Evolutionary conservation across 2,329 filamentous ascomycete species (phyloP).

Genomic region (Venturiaceae sp.): DNA sequence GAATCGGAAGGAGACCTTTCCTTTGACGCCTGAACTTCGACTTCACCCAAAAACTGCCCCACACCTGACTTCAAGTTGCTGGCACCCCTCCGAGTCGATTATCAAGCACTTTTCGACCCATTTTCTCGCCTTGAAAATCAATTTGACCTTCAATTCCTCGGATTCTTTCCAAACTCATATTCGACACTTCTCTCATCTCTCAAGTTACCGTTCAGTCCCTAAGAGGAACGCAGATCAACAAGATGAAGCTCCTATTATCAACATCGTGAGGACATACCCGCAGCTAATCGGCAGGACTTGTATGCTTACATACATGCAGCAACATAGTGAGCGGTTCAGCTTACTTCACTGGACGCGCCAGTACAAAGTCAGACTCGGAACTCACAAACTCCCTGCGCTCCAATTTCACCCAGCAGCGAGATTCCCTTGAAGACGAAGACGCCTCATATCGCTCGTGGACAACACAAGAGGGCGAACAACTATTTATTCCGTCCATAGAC

Average conservation of each 20-base stretch:
- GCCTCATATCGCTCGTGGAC: conserved; percentile 9
- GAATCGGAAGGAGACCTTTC: background rate
- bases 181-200: too few species aligned
- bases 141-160: too few species aligned
- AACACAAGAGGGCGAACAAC: conserved; percentile 39
- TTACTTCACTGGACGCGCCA: conserved; percentile 71
- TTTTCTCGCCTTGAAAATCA: too few species aligned
- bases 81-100: too few species aligned
- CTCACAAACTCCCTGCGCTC: conserved; percentile 78
- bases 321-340: conserved; percentile 82
- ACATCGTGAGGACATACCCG: conserved; percentile 57
- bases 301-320: conserved; percentile 28
- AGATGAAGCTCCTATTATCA: conserved; percentile 75
- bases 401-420: conserved; percentile 59
- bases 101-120: too few species aligned
- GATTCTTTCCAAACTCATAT: too few species aligned
- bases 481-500: conserved; percentile 73
- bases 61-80: too few species aligned
- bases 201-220: too few species aligned
- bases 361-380: conserved; percentile 84
- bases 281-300: background rate
- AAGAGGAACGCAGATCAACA: too few species aligned
- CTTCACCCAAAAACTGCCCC: too few species aligned
- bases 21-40: too few species aligned
- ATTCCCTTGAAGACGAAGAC: conserved; percentile 16